Evolutionary conservation across 768 basidiomycete genomes (phyloP).

Genomic region (Astraeus odoratus): DNA sequence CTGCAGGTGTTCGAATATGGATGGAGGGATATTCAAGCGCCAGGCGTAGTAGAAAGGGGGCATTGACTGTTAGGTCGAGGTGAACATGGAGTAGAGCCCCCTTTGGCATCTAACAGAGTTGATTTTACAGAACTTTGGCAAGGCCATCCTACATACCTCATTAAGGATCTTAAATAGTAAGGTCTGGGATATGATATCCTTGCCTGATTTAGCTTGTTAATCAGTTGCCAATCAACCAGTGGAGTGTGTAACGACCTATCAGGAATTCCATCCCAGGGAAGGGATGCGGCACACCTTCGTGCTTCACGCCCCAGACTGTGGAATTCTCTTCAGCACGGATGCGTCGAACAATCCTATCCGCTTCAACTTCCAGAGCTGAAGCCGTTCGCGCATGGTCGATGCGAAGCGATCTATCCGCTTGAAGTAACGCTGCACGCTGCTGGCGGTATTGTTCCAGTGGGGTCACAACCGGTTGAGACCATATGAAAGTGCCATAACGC

Average conservation of each 20-base stretch:
- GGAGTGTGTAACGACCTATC: constrained; percentile 44
- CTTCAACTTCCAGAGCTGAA: constrained; percentile 38
- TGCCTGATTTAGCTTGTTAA: constrained; percentile 29
- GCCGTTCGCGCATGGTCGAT: constrained; percentile 33
- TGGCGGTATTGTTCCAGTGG: constrained; percentile 15
- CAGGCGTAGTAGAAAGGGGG: constrained; percentile 40
- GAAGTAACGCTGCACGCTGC: constrained; percentile 25
- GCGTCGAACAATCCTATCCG: constrained; percentile 48
- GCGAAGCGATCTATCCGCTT: constrained; percentile 43
- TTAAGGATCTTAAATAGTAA: constrained; percentile 53
- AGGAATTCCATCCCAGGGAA: constrained; percentile 79
- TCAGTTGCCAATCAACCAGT: too few species aligned
- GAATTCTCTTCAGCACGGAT: constrained; percentile 50
- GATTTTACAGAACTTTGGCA: background rate
- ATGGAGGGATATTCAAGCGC: constrained; percentile 52
- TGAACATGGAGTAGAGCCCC: constrained; percentile 71
- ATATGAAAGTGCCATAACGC: background rate
- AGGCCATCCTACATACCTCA: constrained; percentile 35
- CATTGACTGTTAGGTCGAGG: constrained; percentile 66
- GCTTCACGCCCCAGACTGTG: constrained; percentile 53
- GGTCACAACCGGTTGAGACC: constrained; percentile 1
- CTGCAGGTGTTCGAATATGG: constrained; percentile 45
- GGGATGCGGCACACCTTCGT: constrained; percentile 48
- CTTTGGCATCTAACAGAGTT: constrained; percentile 60
- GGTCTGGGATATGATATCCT: constrained; percentile 52